Conservation (phyloP, 2,329 filamentous ascomycete species). For the Hymenoscyphus infarciens region DNA sequence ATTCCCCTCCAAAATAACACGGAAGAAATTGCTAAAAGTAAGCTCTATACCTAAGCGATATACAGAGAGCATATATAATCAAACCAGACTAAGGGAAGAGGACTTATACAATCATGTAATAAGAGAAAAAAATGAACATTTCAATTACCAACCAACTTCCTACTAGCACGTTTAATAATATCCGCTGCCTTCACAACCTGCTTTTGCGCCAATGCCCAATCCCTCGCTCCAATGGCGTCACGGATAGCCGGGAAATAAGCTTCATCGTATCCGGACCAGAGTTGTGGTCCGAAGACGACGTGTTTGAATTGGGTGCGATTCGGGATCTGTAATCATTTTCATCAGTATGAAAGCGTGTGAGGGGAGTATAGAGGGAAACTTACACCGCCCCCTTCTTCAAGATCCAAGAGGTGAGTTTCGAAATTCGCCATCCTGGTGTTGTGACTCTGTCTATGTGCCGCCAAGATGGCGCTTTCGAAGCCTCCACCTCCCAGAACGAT, state of each 20-base stretch:
- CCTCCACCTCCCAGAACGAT: slow-evolving; percentile 68
- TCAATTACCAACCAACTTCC: slow-evolving; percentile 31
- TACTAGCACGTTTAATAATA: slow-evolving; percentile 59
- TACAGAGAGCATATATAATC: no score
- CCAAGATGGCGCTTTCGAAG: slow-evolving; percentile 69
- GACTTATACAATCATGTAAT: no score
- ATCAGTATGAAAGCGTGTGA: slow-evolving; percentile 7
- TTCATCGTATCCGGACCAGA: slow-evolving; percentile 67
- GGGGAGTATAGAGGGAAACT: slow-evolving; percentile 43
- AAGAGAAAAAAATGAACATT: background rate
- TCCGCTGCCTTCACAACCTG: slow-evolving; percentile 69
- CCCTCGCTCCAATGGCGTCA: slow-evolving; percentile 68
- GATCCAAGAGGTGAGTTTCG: slow-evolving; percentile 78
- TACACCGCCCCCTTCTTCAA: slow-evolving; percentile 69
- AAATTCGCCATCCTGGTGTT: slow-evolving; percentile 78
- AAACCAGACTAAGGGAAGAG: background rate
- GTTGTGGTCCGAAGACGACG: slow-evolving; percentile 79
- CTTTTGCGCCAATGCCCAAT: slow-evolving; percentile 66
- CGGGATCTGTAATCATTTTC: slow-evolving; percentile 55
- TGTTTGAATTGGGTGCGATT: slow-evolving; percentile 93
- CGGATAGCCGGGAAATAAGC: slow-evolving; percentile 79
- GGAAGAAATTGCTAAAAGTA: no score
- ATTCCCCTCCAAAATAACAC: no score
- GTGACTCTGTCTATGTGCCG: slow-evolving; percentile 65
- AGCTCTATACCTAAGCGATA: no score